A percentile compares a stretch with the other conserved stretches of the same genome.
Evolutionary conservation across 208 protist genomes (phyloP).

Genomic region (Wallacemonas collosoma): DNA sequence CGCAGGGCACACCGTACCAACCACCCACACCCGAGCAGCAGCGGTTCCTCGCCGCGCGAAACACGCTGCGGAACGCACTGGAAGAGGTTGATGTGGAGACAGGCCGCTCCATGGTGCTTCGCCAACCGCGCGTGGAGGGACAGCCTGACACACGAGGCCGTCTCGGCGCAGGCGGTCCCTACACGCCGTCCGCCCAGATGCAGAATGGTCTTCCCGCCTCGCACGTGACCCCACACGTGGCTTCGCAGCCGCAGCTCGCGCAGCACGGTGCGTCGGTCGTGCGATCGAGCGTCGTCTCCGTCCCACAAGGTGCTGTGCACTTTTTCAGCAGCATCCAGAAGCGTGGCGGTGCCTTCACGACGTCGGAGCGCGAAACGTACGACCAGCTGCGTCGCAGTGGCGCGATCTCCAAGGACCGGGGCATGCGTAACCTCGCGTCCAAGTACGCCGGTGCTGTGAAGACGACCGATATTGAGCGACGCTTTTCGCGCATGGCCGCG

Average conservation of each 20-base stretch:
- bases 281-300: conserved; percentile 45
- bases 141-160: not conserved
- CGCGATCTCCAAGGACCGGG: conserved; percentile 36
- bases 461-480: conserved; percentile 8
- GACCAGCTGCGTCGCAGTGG: conserved; percentile 61
- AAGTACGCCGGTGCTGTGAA: conserved; percentile 11
- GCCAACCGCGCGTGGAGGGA: conserved; percentile 13
- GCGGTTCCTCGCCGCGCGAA: conserved; percentile 5
- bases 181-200: not conserved
- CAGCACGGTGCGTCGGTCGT: conserved; percentile 78
- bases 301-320: conserved; percentile 55
- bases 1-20: conserved; percentile 12
- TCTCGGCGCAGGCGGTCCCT: not conserved
- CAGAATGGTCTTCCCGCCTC: conserved; percentile 35
- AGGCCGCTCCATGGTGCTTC: conserved; percentile 11
- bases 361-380: conserved; percentile 66
- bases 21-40: conserved; percentile 13
- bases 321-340: conserved; percentile 88
- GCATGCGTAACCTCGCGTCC: conserved; percentile 4
- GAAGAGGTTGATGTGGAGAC: conserved; percentile 16
- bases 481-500: conserved; percentile 7
- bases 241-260: conserved; percentile 54
- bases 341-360: conserved; percentile 77
- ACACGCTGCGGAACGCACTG: conserved; percentile 14
- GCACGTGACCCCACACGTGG: conserved; percentile 61